Evolutionary conservation across 257 asterid genomes (phyloP), one percentile per base, ranked within the genome.

Genomic region (Nicotiana paniculata): DNA sequence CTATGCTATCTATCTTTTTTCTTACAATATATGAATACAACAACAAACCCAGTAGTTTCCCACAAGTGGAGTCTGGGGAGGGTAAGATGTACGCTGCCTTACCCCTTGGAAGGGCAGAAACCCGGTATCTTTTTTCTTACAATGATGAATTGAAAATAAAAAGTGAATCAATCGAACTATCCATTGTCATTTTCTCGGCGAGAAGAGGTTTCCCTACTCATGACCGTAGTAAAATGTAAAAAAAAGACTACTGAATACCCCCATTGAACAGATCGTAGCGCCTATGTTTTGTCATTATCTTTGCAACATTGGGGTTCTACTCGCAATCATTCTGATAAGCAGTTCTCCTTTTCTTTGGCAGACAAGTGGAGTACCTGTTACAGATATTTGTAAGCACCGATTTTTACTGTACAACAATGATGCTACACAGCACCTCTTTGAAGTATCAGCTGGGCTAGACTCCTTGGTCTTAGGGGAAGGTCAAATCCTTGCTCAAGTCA

Each of bases 391-490:
- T 48, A 86, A 91, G 91, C 99, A 95, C 88, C 94, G 98, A 5
- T 93, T 95, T 82, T 90, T 95, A 35, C 93, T 95, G 37, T 88
- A 92, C 81, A 96, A 95, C 85, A 89, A 91, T 28, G 99, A 95
- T 85, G 99, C 97, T 5, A 95, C 99, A 8, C 98, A 92, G 83
- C 99, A 95, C 89, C 85, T 95, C 81, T 95, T 93, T 81, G 97
- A 93, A 86, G 99, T 95, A 53, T 91, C 99, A 6, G 97, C 99
- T 17, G 99, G 99, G 63, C 90, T 95, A 33, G 99, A 95, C 83
- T 95, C 99, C 77, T 87, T 95, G 87, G 99, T 95, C 30, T 77
- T 95, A 82, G 98, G 99, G 69, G 99, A 95, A 87, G 98, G 99
- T n/a, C 99, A 95, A 81, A 95, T 95, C 87, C 93, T 95, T 21